Evolutionary conservation across 176 grass and related monocot genomes (phyloP), one percentile per base, ranked within the genome.

Genomic region (Ensete ventricosum): DNA sequence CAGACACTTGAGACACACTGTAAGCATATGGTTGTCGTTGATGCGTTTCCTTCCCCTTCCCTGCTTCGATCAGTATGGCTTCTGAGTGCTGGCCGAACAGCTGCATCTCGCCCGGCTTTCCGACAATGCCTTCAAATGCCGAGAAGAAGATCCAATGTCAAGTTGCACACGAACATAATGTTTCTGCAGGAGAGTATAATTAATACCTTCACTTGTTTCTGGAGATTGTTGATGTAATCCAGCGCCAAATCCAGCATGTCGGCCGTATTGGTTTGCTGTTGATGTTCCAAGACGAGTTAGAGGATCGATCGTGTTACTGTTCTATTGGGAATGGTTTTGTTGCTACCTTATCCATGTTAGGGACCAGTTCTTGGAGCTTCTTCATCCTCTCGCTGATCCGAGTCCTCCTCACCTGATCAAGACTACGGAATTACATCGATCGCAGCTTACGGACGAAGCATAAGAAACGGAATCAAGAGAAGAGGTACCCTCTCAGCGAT

Each of bases 141-240:
- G 23, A 14, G 25, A 68, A 68, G 25, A 34, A 14, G 17, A 8
- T 17, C 14, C 8, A 17, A 6, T 62, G 14, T 6, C 14, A 1
- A 62, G 20, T 9, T 21, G 13, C 20, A 62, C 13, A 1, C 11
- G 12, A 29, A 22, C 22, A 34, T 1, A 67, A 22, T 24, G 26
- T 10, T 43, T 27, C 6, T 14, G 22, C 26, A 27, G 11, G 4
- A 67, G 26, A 67, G 9, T 27, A 48, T 26, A 62, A 62, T 62
- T n/a, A 55, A 5, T 87, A 97, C 93, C 90, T 97, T 97, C 21
- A 88, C 93, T 86, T 97, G 79, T 72, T 90, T 83, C 85, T 97
- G 93, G 77, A 97, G 93, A 21, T 97, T 90, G 79, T 93, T 97
- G 82, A 97, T 97, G 87, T 97, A 93, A 62, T 97, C 93, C 50